Conservation (phyloP, 768 basidiomycete species). For the Terana coerulea region DNA sequence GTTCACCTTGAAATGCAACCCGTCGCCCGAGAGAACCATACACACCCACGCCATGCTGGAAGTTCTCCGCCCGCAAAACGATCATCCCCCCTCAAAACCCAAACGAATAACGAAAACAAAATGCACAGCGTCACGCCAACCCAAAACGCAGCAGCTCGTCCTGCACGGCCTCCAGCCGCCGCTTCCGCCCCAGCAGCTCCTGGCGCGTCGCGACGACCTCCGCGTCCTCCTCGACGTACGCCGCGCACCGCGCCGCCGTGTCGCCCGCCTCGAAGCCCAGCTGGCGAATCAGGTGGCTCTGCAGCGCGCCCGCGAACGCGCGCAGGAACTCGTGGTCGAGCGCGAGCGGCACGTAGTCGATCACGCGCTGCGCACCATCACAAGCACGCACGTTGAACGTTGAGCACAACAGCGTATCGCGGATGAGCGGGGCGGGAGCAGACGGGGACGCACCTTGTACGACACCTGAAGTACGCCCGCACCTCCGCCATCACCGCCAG, state of each 20-base stretch:
- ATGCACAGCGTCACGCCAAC: too few species aligned
- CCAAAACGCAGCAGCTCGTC: slow-evolving; percentile 31
- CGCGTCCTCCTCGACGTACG: slow-evolving; percentile 44
- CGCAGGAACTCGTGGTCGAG: slow-evolving; percentile 31
- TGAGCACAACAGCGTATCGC: neutral
- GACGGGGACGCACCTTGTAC: slow-evolving; percentile 5
- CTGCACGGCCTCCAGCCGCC: slow-evolving; percentile 37
- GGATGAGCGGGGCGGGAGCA: neutral
- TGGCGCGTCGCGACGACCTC: slow-evolving; percentile 31
- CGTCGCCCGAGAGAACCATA: too few species aligned
- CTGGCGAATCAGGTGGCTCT: slow-evolving; percentile 30
- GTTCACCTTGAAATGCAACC: too few species aligned
- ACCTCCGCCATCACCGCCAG: slow-evolving; percentile 66
- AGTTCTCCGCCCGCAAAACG: too few species aligned
- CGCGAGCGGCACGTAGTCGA: slow-evolving; percentile 14
- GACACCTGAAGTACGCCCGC: slow-evolving; percentile 65
- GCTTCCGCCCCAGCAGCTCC: slow-evolving; percentile 30
- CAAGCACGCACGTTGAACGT: neutral
- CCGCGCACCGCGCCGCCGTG: slow-evolving; percentile 33
- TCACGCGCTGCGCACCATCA: slow-evolving; percentile 8
- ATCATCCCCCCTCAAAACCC: too few species aligned
- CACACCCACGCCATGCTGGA: too few species aligned
- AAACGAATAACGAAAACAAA: too few species aligned
- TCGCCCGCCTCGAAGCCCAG: slow-evolving; percentile 31
- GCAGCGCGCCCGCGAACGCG: slow-evolving; percentile 28